A percentile compares a stretch with the other conserved stretches of the same genome.
Conservation (phyloP, 179 eudicot genomes). For the Pouteria campechiana region DNA sequence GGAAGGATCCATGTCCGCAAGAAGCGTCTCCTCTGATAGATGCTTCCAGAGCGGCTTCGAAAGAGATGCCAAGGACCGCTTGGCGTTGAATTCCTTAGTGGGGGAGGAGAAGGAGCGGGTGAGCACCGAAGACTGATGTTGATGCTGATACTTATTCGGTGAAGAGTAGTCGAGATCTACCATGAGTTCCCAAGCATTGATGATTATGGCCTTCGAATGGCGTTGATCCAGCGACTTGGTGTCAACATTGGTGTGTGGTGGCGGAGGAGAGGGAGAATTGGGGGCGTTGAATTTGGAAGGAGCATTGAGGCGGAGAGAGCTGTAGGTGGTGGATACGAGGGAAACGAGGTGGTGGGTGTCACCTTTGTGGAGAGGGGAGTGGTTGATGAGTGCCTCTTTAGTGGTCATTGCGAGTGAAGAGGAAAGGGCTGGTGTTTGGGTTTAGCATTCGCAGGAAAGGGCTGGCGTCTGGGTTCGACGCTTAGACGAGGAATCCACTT, state of each 20-base stretch:
- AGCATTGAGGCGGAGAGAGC: constrained; percentile 52
- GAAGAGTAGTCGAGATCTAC: constrained; percentile 71
- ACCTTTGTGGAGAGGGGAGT: constrained; percentile 62
- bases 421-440: no score
- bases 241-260: constrained; percentile 1
- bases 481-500: no score
- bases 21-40: constrained; percentile 77
- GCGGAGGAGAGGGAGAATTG: constrained; percentile 2
- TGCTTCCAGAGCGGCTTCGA: constrained; percentile 89
- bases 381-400: constrained; percentile 75
- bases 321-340: constrained; percentile 85
- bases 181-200: constrained; percentile 99
- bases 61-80: constrained; percentile 4
- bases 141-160: constrained; percentile 12
- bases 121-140: constrained; percentile 4
- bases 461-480: no score
- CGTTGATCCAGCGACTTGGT: background rate
- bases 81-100: constrained; percentile 11
- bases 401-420: no score
- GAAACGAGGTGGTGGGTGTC: constrained; percentile 87
- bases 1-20: constrained; percentile 67
- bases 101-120: constrained; percentile 4
- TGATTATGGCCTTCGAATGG: constrained; percentile 11
- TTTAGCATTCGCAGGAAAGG: no score
- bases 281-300: background rate